Percentiles rank a stretch among this genome's conserved stretches.
Evolutionary conservation across 495 filamentous ascomycete species (phyloP).

Genomic region (Annulohypoxylon maeteangense): DNA sequence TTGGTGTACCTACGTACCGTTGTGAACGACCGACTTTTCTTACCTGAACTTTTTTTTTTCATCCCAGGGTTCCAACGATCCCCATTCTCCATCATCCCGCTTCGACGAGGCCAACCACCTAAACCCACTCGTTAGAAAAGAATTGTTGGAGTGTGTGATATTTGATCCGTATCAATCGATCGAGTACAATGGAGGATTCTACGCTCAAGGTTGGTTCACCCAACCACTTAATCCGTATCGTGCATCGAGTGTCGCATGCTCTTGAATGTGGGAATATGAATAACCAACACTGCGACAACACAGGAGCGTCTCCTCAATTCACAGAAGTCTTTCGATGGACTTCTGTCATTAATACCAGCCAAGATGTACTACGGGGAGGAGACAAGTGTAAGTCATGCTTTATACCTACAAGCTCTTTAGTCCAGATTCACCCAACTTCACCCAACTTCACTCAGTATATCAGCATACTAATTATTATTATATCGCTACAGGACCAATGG

Average conservation of each 20-base stretch:
- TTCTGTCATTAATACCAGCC: conserved; percentile 91
- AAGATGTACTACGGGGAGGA: conserved; percentile 93
- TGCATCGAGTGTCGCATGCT: conserved; percentile 24
- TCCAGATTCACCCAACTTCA: background rate
- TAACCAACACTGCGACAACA: conserved; percentile 37
- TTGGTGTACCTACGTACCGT: background rate
- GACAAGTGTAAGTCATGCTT: conserved; percentile 73
- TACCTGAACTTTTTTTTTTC: conserved; percentile 16
- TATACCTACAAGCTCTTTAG: background rate
- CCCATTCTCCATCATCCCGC: conserved; percentile 2
- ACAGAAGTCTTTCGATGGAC: conserved; percentile 86
- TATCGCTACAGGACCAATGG: conserved; percentile 77
- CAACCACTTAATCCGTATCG: conserved; percentile 9
- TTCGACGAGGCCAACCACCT: conserved; percentile 1
- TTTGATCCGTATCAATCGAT: background rate
- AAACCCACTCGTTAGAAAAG: background rate
- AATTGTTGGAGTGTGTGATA: background rate
- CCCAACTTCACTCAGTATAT: background rate
- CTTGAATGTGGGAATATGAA: conserved; percentile 9
- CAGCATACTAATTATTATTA: conserved; percentile 31
- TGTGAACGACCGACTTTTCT: conserved; percentile 33
- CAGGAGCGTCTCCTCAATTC: conserved; percentile 89
- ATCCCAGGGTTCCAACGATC: conserved; percentile 17
- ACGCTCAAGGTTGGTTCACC: conserved; percentile 50
- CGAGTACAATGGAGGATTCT: conserved; percentile 47